A percentile compares a stretch with the other conserved stretches of the same genome.
phyloP scores from a whole-genome alignment of 2,329 filamentous ascomycete species.

The Lecanoromycetidae sp. region DNA sequence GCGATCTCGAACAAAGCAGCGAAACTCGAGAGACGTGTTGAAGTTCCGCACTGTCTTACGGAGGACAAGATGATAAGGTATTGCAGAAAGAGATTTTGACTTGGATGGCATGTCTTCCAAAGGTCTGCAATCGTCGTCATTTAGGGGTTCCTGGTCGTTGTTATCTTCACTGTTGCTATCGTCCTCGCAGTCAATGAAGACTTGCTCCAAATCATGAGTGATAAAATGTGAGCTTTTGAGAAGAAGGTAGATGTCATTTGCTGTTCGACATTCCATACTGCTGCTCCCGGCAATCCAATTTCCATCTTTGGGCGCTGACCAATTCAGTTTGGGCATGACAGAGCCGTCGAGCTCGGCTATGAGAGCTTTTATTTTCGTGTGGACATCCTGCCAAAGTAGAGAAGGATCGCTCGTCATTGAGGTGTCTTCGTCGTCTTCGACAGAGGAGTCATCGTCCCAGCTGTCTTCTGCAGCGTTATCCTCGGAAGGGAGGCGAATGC shows the following conservation, averaged over 20 bases:
- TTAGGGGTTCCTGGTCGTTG: background rate
- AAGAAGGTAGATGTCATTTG: conserved; percentile 87
- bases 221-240: conserved; percentile 92
- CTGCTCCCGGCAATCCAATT: conserved; percentile 83
- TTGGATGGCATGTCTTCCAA: conserved; percentile 21
- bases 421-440: conserved; percentile 37
- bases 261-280: conserved; percentile 75
- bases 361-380: conserved; percentile 60
- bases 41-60: conserved; percentile 76
- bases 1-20: conserved; percentile 81
- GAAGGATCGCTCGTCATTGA: conserved; percentile 47
- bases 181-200: conserved; percentile 62
- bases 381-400: conserved; percentile 53
- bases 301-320: conserved; percentile 93
- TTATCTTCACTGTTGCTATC: conserved; percentile 22
- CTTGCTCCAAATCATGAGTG: conserved; percentile 85
- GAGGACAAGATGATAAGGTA: conserved; percentile 70
- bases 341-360: conserved; percentile 74
- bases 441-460: conserved; percentile 36
- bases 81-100: conserved; percentile 30
- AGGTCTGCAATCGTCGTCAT: background rate
- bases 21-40: conserved; percentile 85
- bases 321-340: conserved; percentile 89
- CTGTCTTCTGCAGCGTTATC: conserved; percentile 42
- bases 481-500: conserved; percentile 62